phyloP scores from a whole-genome alignment of 1,284 basidiomycete genomes.

The Coriolopsis trogii region DNA sequence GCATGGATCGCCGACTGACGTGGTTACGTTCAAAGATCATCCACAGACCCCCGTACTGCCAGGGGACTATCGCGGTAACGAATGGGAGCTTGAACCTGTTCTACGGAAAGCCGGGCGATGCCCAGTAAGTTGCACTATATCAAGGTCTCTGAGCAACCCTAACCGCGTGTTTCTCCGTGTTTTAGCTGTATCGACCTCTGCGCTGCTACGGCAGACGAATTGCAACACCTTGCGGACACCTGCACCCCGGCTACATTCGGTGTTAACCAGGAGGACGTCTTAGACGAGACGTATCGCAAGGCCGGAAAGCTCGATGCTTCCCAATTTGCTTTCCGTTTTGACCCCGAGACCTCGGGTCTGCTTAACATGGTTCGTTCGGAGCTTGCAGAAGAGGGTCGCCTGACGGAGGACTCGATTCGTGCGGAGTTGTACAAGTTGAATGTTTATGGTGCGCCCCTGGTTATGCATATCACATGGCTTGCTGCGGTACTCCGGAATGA shows the following conservation, averaged over 20 bases:
- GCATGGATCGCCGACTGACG: background rate
- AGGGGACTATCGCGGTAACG: slow-evolving; percentile 12
- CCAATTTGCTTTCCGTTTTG: slow-evolving; percentile 32
- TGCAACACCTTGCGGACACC: slow-evolving; percentile 18
- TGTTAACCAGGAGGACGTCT: slow-evolving; percentile 19
- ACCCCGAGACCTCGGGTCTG: slow-evolving; percentile 27
- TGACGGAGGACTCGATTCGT: slow-evolving; percentile 17
- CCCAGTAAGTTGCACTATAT: slow-evolving; percentile 7
- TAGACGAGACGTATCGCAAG: slow-evolving; percentile 31
- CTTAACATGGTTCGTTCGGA: slow-evolving; percentile 26
- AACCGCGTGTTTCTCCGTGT: too few species aligned
- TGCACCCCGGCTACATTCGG: slow-evolving; percentile 31
- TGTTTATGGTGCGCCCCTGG: slow-evolving; percentile 9
- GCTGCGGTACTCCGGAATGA: background rate
- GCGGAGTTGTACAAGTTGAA: slow-evolving; percentile 32
- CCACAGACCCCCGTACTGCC: slow-evolving; percentile 14
- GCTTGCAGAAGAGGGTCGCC: slow-evolving; percentile 25
- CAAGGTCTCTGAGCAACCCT: too few species aligned
- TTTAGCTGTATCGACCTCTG: slow-evolving; percentile 10
- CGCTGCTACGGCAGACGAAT: slow-evolving; percentile 8
- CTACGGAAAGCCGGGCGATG: slow-evolving; percentile 16
- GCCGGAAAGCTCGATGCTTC: slow-evolving; percentile 29
- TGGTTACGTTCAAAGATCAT: background rate
- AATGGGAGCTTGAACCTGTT: slow-evolving; percentile 12
- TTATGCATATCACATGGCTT: background rate